Conservation (phyloP, 164 flowering plant genomes). For the Dillenia turbinata region DNA sequence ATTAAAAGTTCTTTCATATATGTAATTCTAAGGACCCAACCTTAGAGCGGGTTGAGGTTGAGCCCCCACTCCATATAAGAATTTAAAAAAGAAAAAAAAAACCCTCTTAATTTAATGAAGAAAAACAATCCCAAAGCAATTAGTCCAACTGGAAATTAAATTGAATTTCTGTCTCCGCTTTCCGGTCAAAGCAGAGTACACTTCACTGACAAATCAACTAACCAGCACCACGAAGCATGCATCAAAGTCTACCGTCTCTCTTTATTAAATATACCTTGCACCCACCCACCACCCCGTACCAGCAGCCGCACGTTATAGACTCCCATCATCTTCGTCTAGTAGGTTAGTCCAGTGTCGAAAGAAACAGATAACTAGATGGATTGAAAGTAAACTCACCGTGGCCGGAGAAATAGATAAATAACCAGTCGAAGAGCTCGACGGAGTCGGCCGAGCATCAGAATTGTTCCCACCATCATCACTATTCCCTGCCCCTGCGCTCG, state of each 20-base stretch:
- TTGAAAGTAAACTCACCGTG: slow-evolving; percentile 30
- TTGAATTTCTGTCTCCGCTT: no score
- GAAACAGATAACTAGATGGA: not conserved
- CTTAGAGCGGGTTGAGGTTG: no score
- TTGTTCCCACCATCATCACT: slow-evolving; percentile 2
- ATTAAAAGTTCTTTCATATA: no score
- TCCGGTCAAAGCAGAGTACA: no score
- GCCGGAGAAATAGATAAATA: slow-evolving; percentile 49
- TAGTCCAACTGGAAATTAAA: no score
- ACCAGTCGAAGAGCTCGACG: slow-evolving; percentile 31
- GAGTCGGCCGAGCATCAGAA: slow-evolving; percentile 19
- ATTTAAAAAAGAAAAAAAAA: no score
- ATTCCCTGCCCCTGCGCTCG: not conserved
- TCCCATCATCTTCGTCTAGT: not conserved
- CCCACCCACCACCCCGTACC: not conserved
- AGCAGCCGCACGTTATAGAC: not conserved
- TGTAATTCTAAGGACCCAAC: no score
- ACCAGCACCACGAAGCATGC: slow-evolving; percentile 1
- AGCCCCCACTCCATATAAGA: no score
- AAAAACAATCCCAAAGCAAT: no score
- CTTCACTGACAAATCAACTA: not conserved
- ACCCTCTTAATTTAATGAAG: no score
- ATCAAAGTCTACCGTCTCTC: slow-evolving; percentile 18
- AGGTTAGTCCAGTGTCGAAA: not conserved
- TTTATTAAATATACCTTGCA: slow-evolving; percentile 4